Base-by-base conservation (phyloP, 331 rosid genomes). In the Dryas integrifolia region DNA sequence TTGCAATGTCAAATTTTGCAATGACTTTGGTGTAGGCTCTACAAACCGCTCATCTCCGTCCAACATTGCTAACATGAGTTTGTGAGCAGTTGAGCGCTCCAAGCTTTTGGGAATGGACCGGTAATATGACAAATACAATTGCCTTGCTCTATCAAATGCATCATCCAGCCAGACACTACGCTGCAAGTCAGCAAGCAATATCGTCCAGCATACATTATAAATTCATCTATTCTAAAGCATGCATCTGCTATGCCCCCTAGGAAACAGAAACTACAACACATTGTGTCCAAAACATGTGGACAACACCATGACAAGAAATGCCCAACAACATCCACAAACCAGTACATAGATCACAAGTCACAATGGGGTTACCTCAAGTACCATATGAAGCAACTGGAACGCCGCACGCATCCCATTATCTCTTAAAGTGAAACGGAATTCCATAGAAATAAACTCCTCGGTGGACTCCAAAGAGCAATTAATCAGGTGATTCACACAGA, bases 11-110 rank as follows among this genome's bases (percentile, higher is more conserved):
- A 95, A 90, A 86, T 85, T 83, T 83, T 92, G 93, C 66, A 95
- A 81, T 5, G 97, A 89, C 40, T 80, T 84, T 57, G 99, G 99
- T 49, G 97, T 88, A 55, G 99, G 99, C 90, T 95, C 97, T 52
- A 87, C 92, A 85, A 95, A 95, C 50, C 99, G 85, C 79, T 95
- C 99, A 55, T 95, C 99, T 59, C 96, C 96, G 73, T 88, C 89
- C 86, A 92, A 73, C 99, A 95, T 95, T 76, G 98, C 99, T 67
- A 87, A 79, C 98, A 95, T 92, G 84, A 95, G 99, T 81, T 95
- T 95, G 84, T 95, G 97, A 75, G 99, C 99, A 85, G 99, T 95
- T 58, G 97, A 92, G 21, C 99, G 97, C 82, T 92, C 99, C 89
- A 95, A 82, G 85, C 99, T 95, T 88, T 95, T 95, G 46, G 99